Evolutionary conservation across 768 basidiomycete species (phyloP).

Genomic region (Melanogaster broomeanus): DNA sequence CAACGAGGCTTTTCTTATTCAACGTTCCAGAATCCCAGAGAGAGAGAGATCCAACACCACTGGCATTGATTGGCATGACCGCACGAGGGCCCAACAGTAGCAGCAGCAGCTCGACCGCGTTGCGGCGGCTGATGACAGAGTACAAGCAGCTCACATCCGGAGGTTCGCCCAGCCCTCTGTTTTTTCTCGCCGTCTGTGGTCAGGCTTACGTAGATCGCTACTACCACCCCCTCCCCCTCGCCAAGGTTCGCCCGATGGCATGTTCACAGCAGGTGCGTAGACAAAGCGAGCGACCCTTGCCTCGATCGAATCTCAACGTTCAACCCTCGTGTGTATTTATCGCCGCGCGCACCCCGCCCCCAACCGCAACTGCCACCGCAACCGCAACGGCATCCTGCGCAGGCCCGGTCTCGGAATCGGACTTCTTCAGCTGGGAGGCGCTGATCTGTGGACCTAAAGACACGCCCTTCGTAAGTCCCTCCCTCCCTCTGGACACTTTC

Average conservation of each 20-base stretch:
- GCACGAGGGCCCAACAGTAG: slow-evolving; percentile 53
- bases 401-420: slow-evolving; percentile 89
- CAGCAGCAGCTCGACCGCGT: slow-evolving; percentile 74
- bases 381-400: slow-evolving; percentile 3
- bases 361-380: background rate
- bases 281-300: too few relatives aligned
- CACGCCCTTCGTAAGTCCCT: slow-evolving; percentile 79
- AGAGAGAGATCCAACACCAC: too few relatives aligned
- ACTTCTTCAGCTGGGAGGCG: slow-evolving; percentile 97
- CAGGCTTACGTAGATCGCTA: background rate
- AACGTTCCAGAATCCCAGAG: background rate
- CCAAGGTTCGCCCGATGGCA: slow-evolving; percentile 84
- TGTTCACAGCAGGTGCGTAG: slow-evolving; percentile 86
- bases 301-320: too few relatives aligned
- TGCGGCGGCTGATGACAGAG: slow-evolving; percentile 89
- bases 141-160: slow-evolving; percentile 84
- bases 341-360: too few relatives aligned
- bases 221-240: background rate
- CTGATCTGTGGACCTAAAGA: slow-evolving; percentile 92
- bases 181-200: too few relatives aligned
- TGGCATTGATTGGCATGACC: slow-evolving; percentile 55
- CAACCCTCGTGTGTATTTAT: too few relatives aligned
- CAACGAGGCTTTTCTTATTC: too few relatives aligned
- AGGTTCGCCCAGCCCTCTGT: slow-evolving; percentile 47
- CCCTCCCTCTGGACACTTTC: background rate